These are phyloP conservation scores for Cyberlindnera mississippiensis DNA, from an alignment of 805 yeast species.

Conservation along the genomic window DNA sequence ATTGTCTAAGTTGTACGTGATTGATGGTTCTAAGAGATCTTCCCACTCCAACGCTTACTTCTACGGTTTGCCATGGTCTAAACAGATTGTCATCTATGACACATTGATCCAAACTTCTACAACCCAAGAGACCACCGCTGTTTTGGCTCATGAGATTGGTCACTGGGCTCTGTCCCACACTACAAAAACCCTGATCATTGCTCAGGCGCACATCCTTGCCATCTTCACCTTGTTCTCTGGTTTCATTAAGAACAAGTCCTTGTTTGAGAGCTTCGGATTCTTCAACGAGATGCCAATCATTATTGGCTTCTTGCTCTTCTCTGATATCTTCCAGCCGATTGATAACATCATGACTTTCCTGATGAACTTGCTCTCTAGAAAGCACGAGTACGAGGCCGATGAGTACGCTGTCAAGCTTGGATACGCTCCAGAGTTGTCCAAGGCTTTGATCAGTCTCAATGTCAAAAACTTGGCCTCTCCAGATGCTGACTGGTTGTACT, in stretches of 20 bases:
- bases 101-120: slow-evolving; percentile 81
- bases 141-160: slow-evolving; percentile 97
- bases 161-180: slow-evolving; percentile 95
- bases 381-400: slow-evolving; percentile 93
- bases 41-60: slow-evolving; percentile 97
- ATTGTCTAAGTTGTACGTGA: slow-evolving; percentile 74
- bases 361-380: slow-evolving; percentile 71
- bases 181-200: slow-evolving; percentile 62
- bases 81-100: slow-evolving; percentile 91
- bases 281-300: slow-evolving; percentile 59
- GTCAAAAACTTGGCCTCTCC: slow-evolving; percentile 80
- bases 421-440: slow-evolving; percentile 60
- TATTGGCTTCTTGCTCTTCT: slow-evolving; percentile 77
- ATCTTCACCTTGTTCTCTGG: slow-evolving; percentile 73
- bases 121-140: slow-evolving; percentile 82
- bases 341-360: slow-evolving; percentile 64
- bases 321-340: slow-evolving; percentile 74
- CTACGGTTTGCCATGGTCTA: slow-evolving; percentile 94
- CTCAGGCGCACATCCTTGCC: slow-evolving; percentile 60
- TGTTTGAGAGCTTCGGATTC: slow-evolving; percentile 80
- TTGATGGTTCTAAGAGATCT: slow-evolving; percentile 96
- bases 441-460: slow-evolving; percentile 70
- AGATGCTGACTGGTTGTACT: slow-evolving; percentile 86
- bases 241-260: slow-evolving; percentile 73
- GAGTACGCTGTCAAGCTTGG: slow-evolving; percentile 76